A percentile compares a stretch with the other conserved stretches of the same genome.
Evolutionary conservation across 306 rosid genomes (phyloP).

Genomic region (Echinosophora koreensis): DNA sequence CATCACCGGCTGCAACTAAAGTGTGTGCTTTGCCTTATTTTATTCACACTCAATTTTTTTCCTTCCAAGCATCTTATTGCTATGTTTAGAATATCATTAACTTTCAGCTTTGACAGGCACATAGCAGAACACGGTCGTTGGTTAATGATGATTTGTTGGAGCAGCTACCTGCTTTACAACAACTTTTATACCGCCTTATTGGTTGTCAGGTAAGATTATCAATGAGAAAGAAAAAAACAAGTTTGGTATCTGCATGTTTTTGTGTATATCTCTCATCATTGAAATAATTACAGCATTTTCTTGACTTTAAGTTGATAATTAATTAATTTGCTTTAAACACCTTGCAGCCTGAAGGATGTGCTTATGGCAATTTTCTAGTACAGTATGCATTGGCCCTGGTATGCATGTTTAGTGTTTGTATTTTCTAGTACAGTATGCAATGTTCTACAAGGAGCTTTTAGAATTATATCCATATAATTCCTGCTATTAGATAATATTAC

Average conservation of each 20-base stretch:
- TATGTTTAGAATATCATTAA: slow-evolving; percentile 35
- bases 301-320: slow-evolving; percentile 32
- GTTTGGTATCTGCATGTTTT: slow-evolving; percentile 1
- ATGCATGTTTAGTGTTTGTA: slow-evolving; percentile 35
- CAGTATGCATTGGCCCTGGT: slow-evolving; percentile 98
- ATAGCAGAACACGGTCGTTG: slow-evolving; percentile 75
- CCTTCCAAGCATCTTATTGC: background rate
- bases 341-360: slow-evolving; percentile 97
- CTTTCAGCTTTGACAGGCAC: slow-evolving; percentile 58
- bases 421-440: slow-evolving; percentile 87
- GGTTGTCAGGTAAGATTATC: slow-evolving; percentile 78
- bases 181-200: slow-evolving; percentile 83
- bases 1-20: slow-evolving; percentile 68
- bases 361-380: slow-evolving; percentile 76
- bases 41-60: background rate
- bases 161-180: slow-evolving; percentile 91
- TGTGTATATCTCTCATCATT: background rate
- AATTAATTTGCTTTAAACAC: slow-evolving; percentile 41
- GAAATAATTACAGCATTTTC: slow-evolving; percentile 8
- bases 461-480: background rate
- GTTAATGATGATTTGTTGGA: slow-evolving; percentile 69
- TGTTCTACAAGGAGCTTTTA: slow-evolving; percentile 22
- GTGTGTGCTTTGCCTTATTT: slow-evolving; percentile 50
- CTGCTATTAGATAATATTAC: background rate
- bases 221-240: slow-evolving; percentile 34